Base-by-base conservation (phyloP, 331 rosid genomes). In the Erythrophleum ivorense region DNA sequence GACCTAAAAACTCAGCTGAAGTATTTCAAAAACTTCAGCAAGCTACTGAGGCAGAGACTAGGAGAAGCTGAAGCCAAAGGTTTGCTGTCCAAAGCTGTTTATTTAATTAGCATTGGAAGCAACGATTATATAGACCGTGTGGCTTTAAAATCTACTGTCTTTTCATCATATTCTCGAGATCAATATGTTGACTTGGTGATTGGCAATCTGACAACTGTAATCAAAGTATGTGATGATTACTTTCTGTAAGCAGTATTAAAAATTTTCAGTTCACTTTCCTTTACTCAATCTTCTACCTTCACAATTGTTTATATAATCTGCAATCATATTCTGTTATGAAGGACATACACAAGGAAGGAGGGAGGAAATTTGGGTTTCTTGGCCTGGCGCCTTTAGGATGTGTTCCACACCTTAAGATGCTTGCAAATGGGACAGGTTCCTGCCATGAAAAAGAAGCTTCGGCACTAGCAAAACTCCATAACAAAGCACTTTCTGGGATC, bases 271-370 rank as follows among this genome's bases (percentile, higher is more conserved):
- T 59, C 36, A 59, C 38, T 24, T 59, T 24, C 29, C 29, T 24
- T 24, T 24, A 24, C 29, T 24, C 29, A 24, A 24, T 24, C 29
- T 24, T 24, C 29, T 24, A 24, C 29, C 29, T 24, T 62, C 67
- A 62, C 40, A 24, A 3, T 15, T 14, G n/a, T 52, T 52, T 52
- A 14, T 29, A 62, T 62, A 11, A 31, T 10, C 18, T 29, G 67
- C 14, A 29, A 12, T 62, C 38, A 24, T 31, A 15, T 0, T 6
- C 0, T 48, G 18, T 12, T 52, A 19, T 38, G 49, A 79, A 87
- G 89, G 89, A 75, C 40, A 77, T 89, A 68, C 76, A 89, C 76
- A 73, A 85, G 36, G 33, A 45, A 21, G 91, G 93, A 73, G 90
- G 91, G 52, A 86, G 87, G 82, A 90, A 88, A 88, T 82, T 87